Base-by-base conservation (phyloP, 129 eudicot species). In the Logfia minima region DNA sequence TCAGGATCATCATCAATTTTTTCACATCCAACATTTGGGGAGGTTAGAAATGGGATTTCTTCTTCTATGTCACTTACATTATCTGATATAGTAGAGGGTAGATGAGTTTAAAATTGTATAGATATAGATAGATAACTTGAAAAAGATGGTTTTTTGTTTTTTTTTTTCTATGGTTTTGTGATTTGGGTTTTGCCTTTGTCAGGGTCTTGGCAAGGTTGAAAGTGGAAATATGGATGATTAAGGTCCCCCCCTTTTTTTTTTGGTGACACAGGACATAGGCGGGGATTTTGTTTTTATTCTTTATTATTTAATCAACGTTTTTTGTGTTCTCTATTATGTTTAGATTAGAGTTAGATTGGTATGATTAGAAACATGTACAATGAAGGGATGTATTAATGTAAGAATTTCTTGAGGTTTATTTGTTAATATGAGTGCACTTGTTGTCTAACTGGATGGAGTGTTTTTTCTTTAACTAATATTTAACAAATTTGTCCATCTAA, bases 11-110 rank as follows among this genome's bases (percentile, higher is more conserved):
- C 75, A 26, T 82, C 88, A 31, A 63, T 80, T 51, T 65, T 13
- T 43, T 35, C 80, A 61, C 88, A 87, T 75, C 95, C 95, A 10
- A 87, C 83, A 68, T 79, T 89, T 76, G 85, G 87, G 68, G 90
- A 91, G 37, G 77, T 91, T 23, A 79, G 85, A 79, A 81, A 43
- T 34, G 90, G 86, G 71, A 71, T 85, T 75, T 83, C 90, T 68
- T 77, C 81, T 80, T 83, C 90, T 14, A 79, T 80, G 82, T 87
- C 95, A 48, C 51, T 84, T 52, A 64, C 94, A 75, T 85, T 84
- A 83, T 68, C 88, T 77, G 84, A 83, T 82, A 53, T 80, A 52
- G 78, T 35, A 66, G 87, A 85, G 59, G 92, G 90, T 45, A 85
- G 97, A 80, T 85, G 86, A 91, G 56, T 74, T 43, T 21, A 21